These are phyloP conservation scores for Dillenia turbinata DNA, from an alignment of 164 flowering plant species.

Conservation along the genomic window DNA sequence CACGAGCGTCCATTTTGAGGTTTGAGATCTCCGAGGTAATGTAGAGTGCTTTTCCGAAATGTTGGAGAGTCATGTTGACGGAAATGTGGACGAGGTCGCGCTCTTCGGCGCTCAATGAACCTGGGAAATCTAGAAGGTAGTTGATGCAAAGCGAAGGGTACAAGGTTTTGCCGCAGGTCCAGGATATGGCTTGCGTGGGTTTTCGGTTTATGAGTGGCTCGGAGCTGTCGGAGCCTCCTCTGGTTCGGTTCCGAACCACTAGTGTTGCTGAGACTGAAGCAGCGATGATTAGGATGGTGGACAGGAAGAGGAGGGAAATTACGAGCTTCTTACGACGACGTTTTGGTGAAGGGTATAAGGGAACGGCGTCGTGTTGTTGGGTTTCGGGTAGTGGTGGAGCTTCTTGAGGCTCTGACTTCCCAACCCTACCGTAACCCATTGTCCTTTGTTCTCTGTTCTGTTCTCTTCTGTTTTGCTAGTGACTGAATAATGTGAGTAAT, in stretches of 20 bases:
- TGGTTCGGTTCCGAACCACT: constrained; percentile 25
- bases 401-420: constrained; percentile 26
- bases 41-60: constrained; percentile 48
- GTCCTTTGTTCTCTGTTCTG: not conserved
- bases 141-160: constrained; percentile 68
- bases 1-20: constrained; percentile 48
- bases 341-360: constrained; percentile 10
- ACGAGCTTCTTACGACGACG: constrained; percentile 21
- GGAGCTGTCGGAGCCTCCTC: constrained; percentile 5
- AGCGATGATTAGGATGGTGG: constrained; percentile 39
- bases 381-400: constrained; percentile 2
- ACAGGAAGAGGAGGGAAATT: constrained; percentile 28
- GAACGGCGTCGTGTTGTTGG: constrained; percentile 7
- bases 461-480: too few species aligned
- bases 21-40: constrained; percentile 32
- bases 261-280: constrained; percentile 50
- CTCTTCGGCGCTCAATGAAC: constrained; percentile 53
- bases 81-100: constrained; percentile 76
- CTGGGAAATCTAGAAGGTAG: constrained; percentile 78
- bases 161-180: constrained; percentile 52
- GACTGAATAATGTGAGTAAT: too few species aligned
- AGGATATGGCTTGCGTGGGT: constrained; percentile 70
- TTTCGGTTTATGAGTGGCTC: constrained; percentile 10
- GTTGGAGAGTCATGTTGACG: constrained; percentile 72
- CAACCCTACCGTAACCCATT: constrained; percentile 61